These are phyloP conservation scores for Alternaria sp. DNA, from an alignment of 2,329 filamentous ascomycete species.

Conservation along the genomic window DNA sequence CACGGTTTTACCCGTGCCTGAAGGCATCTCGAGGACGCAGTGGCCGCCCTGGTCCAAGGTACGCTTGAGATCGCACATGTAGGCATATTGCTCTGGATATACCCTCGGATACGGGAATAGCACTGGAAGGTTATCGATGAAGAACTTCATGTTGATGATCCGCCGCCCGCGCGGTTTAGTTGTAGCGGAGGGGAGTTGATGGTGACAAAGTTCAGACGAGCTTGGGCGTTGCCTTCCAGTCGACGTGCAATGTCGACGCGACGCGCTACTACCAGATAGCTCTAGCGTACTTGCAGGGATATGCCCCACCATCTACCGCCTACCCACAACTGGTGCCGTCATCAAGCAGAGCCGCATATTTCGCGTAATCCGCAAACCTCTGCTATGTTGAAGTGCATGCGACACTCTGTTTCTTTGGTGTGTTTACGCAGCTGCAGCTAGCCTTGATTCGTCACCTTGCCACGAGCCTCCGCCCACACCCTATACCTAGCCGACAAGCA, in stretches of 20 bases:
- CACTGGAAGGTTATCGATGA: conserved; percentile 76
- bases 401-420: conserved; percentile 8
- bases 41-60: conserved; percentile 95
- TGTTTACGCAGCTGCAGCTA: conserved; percentile 1
- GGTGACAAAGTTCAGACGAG: conserved; percentile 15
- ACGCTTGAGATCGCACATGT: conserved; percentile 86
- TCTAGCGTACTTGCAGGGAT: conserved; percentile 18
- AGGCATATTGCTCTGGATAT: conserved; percentile 68
- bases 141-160: conserved; percentile 73
- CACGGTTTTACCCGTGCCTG: conserved; percentile 96
- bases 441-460: neutral
- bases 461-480: neutral
- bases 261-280: conserved; percentile 5
- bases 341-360: conserved; percentile 29
- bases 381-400: neutral
- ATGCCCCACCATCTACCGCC: conserved; percentile 18
- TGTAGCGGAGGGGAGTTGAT: conserved; percentile 28
- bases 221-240: conserved; percentile 19
- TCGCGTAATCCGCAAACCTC: conserved; percentile 8
- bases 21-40: conserved; percentile 98
- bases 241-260: conserved; percentile 10
- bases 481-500: neutral
- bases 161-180: conserved; percentile 29
- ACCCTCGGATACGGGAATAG: conserved; percentile 79
- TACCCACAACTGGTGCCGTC: conserved; percentile 31